Evolutionary conservation across 2,329 filamentous ascomycete genomes (phyloP), one percentile per base, ranked within the genome.

Genomic region (Arthrinium puccinioides): DNA sequence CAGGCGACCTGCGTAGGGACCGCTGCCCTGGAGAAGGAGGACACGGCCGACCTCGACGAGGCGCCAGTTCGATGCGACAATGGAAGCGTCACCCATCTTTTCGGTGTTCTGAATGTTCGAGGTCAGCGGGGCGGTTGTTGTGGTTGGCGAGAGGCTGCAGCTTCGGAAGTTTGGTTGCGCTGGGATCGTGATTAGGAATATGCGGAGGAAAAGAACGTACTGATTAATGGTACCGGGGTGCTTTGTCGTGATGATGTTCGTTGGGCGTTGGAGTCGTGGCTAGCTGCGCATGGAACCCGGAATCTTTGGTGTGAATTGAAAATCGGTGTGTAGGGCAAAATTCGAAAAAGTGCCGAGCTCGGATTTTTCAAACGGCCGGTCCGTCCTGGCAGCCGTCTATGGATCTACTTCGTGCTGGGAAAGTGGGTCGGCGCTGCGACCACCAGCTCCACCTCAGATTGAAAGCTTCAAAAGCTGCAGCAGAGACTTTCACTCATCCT

Each of bases 21-120:
- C 84, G 64, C 78, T 72, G 60, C 68, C 69, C 69, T 87, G 84
- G 74, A 97, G 82, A 68, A 94, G 81, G 67, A 95, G 84, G 63
- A 98, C 82, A 67, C 92, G 88, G 82, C 92, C 92, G 70, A 96
- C 87, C 83, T 98, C 89, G 68, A 98, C 89, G 71, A 88, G 79
- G 77, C 89, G 89, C 88, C 88, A 94, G 69, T 81, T 77, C 64
- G 84, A 84, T 67, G 80, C 73, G 72, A 82, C 82, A 71, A 89
- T 82, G 62, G 82, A 73, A 72, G 84, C 81, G 75, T 87, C 82
- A 72, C 82, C 81, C 84, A 87, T 87, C 79, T 69, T 82, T 75
- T 70, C 70, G 69, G 66, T 70, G 67, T 69, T 73, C 72, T 79
- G 62, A 45, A 56, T 49, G 33, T 25, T 20, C 14, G 9, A 16